Evolutionary conservation across 2,329 filamentous ascomycete genomes (phyloP).

Genomic region (Mycocentrospora acerina): DNA sequence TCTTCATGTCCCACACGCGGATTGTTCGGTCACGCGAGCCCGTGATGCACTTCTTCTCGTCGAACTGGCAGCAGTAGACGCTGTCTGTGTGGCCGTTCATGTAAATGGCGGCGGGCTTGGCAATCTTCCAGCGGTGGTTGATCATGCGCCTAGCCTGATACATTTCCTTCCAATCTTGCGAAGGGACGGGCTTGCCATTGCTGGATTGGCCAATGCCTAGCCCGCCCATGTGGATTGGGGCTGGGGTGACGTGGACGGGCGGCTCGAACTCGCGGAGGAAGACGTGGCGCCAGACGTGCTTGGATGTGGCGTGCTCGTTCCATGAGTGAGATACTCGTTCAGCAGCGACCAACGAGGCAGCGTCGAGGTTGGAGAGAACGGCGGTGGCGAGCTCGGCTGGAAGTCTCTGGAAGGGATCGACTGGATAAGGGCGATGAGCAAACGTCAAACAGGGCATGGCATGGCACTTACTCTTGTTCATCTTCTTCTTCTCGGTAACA

Average conservation of each 20-base stretch:
- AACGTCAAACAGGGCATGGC: not conserved
- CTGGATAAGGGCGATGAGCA: constrained; percentile 14
- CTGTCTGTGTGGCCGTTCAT: constrained; percentile 92
- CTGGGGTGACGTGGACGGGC: constrained; percentile 47
- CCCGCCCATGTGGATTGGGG: constrained; percentile 53
- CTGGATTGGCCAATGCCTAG: constrained; percentile 55
- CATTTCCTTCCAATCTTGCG: constrained; percentile 81
- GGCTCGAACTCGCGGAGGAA: constrained; percentile 59
- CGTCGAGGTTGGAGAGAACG: constrained; percentile 62
- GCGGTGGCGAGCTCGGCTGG: constrained; percentile 61
- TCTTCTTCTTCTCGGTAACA: constrained; percentile 35
- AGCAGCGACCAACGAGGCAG: constrained; percentile 55
- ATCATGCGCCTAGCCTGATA: constrained; percentile 76
- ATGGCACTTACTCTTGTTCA: constrained; percentile 36
- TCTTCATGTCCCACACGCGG: constrained; percentile 92
- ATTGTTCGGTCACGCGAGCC: constrained; percentile 95
- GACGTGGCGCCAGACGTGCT: constrained; percentile 63
- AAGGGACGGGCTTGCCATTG: constrained; percentile 49
- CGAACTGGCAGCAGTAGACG: constrained; percentile 97
- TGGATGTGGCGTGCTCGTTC: constrained; percentile 57
- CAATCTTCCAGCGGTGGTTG: constrained; percentile 75
- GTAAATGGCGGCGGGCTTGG: constrained; percentile 79
- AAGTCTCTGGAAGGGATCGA: constrained; percentile 57
- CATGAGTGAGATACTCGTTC: constrained; percentile 61
- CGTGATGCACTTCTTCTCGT: constrained; percentile 97